These are phyloP conservation scores for Tephrocybe sp. DNA, from an alignment of 768 basidiomycete species.

Conservation along the genomic window DNA sequence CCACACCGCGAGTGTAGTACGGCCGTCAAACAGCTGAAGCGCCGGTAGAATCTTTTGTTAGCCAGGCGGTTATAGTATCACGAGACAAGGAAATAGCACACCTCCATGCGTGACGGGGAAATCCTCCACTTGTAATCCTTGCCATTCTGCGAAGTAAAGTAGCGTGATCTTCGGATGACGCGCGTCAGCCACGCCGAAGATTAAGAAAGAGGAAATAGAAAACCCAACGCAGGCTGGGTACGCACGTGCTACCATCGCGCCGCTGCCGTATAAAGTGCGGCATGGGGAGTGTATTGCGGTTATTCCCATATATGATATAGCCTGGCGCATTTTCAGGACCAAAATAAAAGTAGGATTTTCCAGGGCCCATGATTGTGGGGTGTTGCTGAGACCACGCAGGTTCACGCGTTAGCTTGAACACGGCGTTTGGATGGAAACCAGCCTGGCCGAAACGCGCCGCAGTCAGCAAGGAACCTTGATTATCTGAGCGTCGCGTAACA, in stretches of 20 bases:
- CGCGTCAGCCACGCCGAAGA: constrained; percentile 5
- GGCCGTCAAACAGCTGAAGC: constrained; percentile 62
- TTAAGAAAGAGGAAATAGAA: constrained; percentile 4
- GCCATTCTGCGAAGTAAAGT: constrained; percentile 71
- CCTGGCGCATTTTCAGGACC: constrained; percentile 64
- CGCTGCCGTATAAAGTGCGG: constrained; percentile 54
- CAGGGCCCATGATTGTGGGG: constrained; percentile 78
- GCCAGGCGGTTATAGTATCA: not conserved
- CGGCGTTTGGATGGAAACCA: constrained; percentile 55
- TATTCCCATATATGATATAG: constrained; percentile 70
- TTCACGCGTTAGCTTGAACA: constrained; percentile 67
- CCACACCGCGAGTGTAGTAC: constrained; percentile 65
- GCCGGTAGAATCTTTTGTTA: constrained; percentile 4
- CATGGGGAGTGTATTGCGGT: constrained; percentile 56
- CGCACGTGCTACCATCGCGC: constrained; percentile 64
- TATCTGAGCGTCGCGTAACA: not conserved
- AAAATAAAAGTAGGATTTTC: constrained; percentile 72
- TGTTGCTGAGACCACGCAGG: constrained; percentile 66
- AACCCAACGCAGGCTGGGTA: constrained; percentile 2
- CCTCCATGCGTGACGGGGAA: constrained; percentile 65
- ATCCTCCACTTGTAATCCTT: constrained; percentile 79
- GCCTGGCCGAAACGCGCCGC: constrained; percentile 35
- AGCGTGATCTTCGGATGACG: constrained; percentile 54
- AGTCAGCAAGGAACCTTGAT: not conserved
- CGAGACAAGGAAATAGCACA: constrained; percentile 27